Evolutionary conservation across 116 monocot genomes (phyloP).

Genomic region (Thalassia testudinum): DNA sequence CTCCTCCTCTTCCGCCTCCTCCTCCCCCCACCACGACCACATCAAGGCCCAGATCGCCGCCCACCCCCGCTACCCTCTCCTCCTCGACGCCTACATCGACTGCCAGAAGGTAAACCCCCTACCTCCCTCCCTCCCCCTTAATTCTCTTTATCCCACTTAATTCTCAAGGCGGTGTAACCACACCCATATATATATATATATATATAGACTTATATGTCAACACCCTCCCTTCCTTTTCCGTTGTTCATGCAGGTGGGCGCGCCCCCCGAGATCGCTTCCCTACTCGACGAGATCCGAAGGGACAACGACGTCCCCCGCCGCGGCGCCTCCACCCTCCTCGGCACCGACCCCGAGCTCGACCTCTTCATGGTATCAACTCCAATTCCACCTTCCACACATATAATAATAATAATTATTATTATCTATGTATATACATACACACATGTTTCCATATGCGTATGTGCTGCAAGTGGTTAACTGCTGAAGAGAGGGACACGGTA

Average conservation of each 20-base stretch:
- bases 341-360: slow-evolving; percentile 62
- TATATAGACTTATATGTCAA: neutral
- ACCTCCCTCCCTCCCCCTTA: neutral
- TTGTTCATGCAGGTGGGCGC: slow-evolving; percentile 28
- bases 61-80: slow-evolving; percentile 41
- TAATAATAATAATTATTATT: neutral
- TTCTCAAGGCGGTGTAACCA: neutral
- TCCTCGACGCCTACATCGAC: slow-evolving; percentile 46
- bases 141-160: neutral
- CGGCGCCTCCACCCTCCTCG: slow-evolving; percentile 2
- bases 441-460: too few species aligned
- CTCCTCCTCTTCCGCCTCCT: neutral
- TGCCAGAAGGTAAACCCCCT: slow-evolving; percentile 37
- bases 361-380: slow-evolving; percentile 75
- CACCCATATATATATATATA: neutral
- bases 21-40: neutral
- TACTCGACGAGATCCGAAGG: slow-evolving; percentile 36
- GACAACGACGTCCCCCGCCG: slow-evolving; percentile 9
- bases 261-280: slow-evolving; percentile 33
- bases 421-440: neutral
- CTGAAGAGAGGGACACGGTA: neutral
- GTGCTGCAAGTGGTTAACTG: neutral
- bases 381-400: too few species aligned
- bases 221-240: neutral
- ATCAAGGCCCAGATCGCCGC: slow-evolving; percentile 49